A percentile compares a stretch with the other conserved stretches of the same genome.
These are phyloP conservation scores for Neoscytalidium dimidiatum DNA, from an alignment of 2,329 filamentous ascomycete genomes.

Conservation along the genomic window DNA sequence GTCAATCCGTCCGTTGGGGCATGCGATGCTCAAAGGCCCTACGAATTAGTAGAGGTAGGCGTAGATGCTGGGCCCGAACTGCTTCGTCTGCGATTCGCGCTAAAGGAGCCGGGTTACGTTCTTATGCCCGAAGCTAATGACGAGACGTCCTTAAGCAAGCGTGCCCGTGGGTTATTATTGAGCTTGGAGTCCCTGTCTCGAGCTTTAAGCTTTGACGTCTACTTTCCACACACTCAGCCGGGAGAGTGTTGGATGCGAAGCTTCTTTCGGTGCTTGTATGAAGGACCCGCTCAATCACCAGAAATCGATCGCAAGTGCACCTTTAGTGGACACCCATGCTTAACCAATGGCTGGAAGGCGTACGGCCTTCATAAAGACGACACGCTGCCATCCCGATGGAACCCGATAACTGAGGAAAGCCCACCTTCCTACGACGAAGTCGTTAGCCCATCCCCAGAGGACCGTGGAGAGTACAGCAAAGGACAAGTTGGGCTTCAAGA, in stretches of 20 bases:
- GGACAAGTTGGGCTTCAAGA: background rate
- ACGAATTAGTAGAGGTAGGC: no score
- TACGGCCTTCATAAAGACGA: background rate
- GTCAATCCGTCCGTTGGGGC: no score
- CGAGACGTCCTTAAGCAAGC: no score
- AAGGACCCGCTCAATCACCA: background rate
- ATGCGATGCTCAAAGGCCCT: no score
- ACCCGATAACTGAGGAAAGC: background rate
- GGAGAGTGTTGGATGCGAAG: background rate
- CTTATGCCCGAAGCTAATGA: no score
- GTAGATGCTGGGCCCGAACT: no score
- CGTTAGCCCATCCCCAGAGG: background rate
- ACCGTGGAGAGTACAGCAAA: background rate
- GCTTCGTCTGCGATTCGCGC: no score
- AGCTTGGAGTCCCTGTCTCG: background rate
- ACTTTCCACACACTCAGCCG: background rate
- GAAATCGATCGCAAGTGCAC: background rate
- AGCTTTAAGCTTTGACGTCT: background rate
- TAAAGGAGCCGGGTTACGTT: no score
- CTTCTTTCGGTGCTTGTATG: background rate
- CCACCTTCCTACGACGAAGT: background rate
- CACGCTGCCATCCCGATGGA: background rate
- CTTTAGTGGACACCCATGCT: background rate
- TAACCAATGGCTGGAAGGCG: background rate
- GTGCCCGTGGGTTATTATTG: background rate